Evolutionary conservation across 495 filamentous ascomycete species (phyloP), one percentile per base, ranked within the genome.

Genomic region (Aspergillus incahuasiensis): DNA sequence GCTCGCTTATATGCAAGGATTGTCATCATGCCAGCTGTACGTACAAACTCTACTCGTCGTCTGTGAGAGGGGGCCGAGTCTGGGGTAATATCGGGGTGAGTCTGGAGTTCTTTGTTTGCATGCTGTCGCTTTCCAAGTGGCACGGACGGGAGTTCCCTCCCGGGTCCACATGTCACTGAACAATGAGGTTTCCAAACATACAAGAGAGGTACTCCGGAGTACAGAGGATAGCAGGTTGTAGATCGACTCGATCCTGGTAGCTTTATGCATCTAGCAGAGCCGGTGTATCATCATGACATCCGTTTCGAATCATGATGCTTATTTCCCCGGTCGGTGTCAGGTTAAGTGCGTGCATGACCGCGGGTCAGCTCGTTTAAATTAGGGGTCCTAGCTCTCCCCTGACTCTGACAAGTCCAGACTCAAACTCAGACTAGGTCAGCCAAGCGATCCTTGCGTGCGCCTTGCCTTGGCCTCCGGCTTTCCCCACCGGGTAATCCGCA

Each of bases 401-500:
- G 15, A 20, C 35, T 20, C 16, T 28, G 22, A 19, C 25, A 32
- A 49, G 34, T 43, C 47, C 28, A 56, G 54, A 45, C 15, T 35
- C 7, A 11, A 9, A 11, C 13, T 2, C 32, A 35, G 32, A 15
- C 32, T 35, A 5, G 9, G 25, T 28, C 25, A 28, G 25, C 19
- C 35, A 21, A 46, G 11, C 11, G 35, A 12, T 48, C 50, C 28
- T 52, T 51, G 30, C 52, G 13, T 6, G 38, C 13, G 38, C 38
- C 38, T 55, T 22, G 20, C 32, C 19, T 42, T 48, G 34, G 42
- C 46, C 9, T 43, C 24, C 59, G 55, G 55, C 24, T 62, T 58
- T 52, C 59, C 59, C 40, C 52, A 57, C 55, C 44, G 11, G 52
- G 59, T 44, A 58, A 55, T 21, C 59, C 55, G 57, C n/a, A 18